Percentiles rank a stretch among this genome's conserved stretches.
phyloP scores from a whole-genome alignment of 2,329 filamentous ascomycete species.

The Penicillium sp. region DNA sequence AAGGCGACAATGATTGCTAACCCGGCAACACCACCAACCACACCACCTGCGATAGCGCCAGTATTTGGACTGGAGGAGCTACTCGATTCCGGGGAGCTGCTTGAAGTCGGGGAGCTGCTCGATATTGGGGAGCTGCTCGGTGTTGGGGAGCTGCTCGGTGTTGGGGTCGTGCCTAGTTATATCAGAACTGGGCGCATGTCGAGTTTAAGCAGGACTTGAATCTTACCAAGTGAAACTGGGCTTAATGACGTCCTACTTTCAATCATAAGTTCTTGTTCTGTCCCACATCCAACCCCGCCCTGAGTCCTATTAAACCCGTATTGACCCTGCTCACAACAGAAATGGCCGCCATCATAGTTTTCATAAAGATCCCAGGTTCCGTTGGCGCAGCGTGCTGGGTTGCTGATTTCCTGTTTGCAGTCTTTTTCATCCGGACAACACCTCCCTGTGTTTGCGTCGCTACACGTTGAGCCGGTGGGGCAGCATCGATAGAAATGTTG shows the following conservation, averaged over 20 bases:
- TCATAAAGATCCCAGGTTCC: neutral
- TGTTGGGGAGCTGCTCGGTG: neutral
- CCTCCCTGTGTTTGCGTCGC: neutral
- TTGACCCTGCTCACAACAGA: neutral
- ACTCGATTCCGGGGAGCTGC: neutral
- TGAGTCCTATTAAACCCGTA: no score
- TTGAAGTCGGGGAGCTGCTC: neutral
- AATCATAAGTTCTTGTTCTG: neutral
- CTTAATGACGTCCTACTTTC: no score
- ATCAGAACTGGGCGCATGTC: neutral
- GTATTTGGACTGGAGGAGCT: neutral
- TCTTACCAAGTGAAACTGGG: neutral
- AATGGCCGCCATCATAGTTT: neutral
- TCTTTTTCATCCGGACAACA: neutral
- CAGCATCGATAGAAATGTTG: neutral
- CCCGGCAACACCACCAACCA: constrained; percentile 17
- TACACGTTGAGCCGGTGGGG: neutral
- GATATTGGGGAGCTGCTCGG: neutral
- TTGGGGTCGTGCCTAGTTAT: neutral
- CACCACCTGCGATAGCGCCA: constrained; percentile 12
- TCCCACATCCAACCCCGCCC: no score
- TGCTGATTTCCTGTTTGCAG: neutral
- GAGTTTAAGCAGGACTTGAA: neutral
- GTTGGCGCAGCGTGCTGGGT: neutral
- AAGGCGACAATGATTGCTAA: constrained; percentile 11